Percentiles rank a stretch among this genome's conserved stretches.
Conservation (phyloP, 2,329 filamentous ascomycete genomes). For the Phaeosphaeriaceae sp. region DNA sequence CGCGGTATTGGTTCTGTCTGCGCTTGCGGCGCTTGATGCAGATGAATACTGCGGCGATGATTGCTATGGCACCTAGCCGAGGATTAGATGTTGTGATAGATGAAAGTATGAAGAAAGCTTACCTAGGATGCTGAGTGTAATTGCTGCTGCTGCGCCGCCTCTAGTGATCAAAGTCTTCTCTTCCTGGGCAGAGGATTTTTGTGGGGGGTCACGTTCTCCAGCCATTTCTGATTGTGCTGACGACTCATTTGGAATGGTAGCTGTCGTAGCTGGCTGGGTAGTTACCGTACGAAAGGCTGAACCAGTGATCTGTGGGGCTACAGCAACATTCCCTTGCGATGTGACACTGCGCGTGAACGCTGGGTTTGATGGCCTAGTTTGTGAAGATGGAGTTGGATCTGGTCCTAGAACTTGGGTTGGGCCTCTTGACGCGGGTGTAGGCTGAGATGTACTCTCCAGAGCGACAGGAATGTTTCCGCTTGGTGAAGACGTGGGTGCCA, state of each 20-base stretch:
- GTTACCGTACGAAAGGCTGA: conserved; percentile 1
- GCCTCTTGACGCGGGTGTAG: too few species aligned
- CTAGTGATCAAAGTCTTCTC: conserved; percentile 30
- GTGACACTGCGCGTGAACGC: conserved; percentile 9
- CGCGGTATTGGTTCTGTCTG: conserved; percentile 14
- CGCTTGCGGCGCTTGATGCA: conserved; percentile 35
- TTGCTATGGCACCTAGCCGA: conserved; percentile 33
- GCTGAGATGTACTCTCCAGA: too few species aligned
- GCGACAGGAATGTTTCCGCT: too few species aligned
- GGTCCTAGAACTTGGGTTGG: not conserved
- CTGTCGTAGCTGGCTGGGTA: conserved; percentile 2
- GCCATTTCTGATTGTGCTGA: conserved; percentile 11
- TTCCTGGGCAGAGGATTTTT: conserved; percentile 6
- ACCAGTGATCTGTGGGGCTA: conserved; percentile 15
- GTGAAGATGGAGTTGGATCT: not conserved
- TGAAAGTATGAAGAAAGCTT: not conserved
- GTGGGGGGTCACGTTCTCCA: conserved; percentile 9
- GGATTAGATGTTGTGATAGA: not conserved
- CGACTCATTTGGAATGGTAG: not conserved
- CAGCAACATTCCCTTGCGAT: conserved; percentile 16
- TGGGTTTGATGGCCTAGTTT: conserved; percentile 1
- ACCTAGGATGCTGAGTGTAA: conserved; percentile 42
- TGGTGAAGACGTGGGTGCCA: too few species aligned
- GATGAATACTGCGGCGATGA: conserved; percentile 28
- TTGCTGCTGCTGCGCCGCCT: conserved; percentile 39